Evolutionary conservation across 495 filamentous ascomycete genomes (phyloP).

Genomic region (Neurospora tetrasperma): DNA sequence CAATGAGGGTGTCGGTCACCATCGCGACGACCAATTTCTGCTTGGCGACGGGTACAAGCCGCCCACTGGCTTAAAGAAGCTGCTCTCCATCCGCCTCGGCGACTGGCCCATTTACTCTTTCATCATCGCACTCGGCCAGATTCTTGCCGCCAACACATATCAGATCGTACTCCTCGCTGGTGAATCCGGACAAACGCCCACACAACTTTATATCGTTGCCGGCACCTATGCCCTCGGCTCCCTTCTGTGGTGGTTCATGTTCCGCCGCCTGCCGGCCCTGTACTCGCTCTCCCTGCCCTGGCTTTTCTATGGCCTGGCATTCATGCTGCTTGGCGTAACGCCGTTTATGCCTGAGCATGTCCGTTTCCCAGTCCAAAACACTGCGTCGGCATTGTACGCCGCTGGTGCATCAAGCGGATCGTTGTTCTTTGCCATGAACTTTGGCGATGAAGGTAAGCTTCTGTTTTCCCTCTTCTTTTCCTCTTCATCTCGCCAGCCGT

Average conservation of each 20-base stretch:
- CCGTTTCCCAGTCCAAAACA: constrained; percentile 46
- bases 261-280: constrained; percentile 13
- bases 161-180: constrained; percentile 58
- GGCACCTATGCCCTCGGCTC: constrained; percentile 49
- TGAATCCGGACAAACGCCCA: constrained; percentile 45
- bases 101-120: constrained; percentile 68
- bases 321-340: constrained; percentile 51
- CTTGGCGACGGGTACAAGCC: constrained; percentile 57
- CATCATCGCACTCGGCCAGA: constrained; percentile 57
- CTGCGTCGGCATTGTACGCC: constrained; percentile 49
- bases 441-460: constrained; percentile 43
- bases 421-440: constrained; percentile 57
- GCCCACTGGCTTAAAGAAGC: constrained; percentile 50
- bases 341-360: constrained; percentile 34
- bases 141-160: constrained; percentile 56
- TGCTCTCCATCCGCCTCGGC: constrained; percentile 23
- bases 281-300: constrained; percentile 43
- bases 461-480: background rate
- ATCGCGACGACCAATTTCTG: constrained; percentile 41
- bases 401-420: constrained; percentile 48
- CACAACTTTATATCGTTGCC: constrained; percentile 51
- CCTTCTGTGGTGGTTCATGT: constrained; percentile 39
- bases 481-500: background rate
- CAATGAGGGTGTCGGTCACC: constrained; percentile 2
- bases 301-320: constrained; percentile 50